phyloP scores from a whole-genome alignment of 2,329 filamentous ascomycete species.

The Pseudogymnoascus sp. region DNA sequence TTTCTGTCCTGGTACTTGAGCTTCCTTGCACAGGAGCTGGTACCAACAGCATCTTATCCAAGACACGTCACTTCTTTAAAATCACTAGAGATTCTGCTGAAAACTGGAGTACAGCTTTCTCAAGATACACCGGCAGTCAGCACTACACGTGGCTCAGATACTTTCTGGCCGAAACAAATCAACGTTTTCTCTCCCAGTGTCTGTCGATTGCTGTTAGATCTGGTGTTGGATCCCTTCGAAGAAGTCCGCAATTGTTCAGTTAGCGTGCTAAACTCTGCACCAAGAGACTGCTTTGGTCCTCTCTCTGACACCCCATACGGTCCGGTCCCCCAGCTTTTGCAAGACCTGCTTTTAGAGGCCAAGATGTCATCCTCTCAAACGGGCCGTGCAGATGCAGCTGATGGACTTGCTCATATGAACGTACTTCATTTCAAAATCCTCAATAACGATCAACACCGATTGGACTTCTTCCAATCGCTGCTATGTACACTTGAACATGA shows the following conservation, averaged over 20 bases:
- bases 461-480: slow-evolving; percentile 50
- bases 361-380: slow-evolving; percentile 58
- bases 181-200: slow-evolving; percentile 41
- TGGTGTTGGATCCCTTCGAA: slow-evolving; percentile 85
- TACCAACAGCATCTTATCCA: slow-evolving; percentile 80
- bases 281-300: slow-evolving; percentile 27
- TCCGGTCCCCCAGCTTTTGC: slow-evolving; percentile 32
- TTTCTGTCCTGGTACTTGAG: slow-evolving; percentile 70
- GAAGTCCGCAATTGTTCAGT: slow-evolving; percentile 65
- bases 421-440: slow-evolving; percentile 60
- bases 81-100: slow-evolving; percentile 57
- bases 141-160: slow-evolving; percentile 2
- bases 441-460: slow-evolving; percentile 33
- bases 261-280: slow-evolving; percentile 44
- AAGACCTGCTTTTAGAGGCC: slow-evolving; percentile 43
- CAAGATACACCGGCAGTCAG: slow-evolving; percentile 13
- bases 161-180: slow-evolving; percentile 13
- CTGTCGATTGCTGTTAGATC: slow-evolving; percentile 62
- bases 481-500: slow-evolving; percentile 58
- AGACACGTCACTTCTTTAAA: slow-evolving; percentile 76
- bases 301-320: not conserved
- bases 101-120: slow-evolving; percentile 32
- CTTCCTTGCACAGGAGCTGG: slow-evolving; percentile 68
- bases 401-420: slow-evolving; percentile 75
- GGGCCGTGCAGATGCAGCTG: slow-evolving; percentile 82